These are phyloP conservation scores for Russula brevipes DNA, from an alignment of 768 basidiomycete species.

Conservation along the genomic window DNA sequence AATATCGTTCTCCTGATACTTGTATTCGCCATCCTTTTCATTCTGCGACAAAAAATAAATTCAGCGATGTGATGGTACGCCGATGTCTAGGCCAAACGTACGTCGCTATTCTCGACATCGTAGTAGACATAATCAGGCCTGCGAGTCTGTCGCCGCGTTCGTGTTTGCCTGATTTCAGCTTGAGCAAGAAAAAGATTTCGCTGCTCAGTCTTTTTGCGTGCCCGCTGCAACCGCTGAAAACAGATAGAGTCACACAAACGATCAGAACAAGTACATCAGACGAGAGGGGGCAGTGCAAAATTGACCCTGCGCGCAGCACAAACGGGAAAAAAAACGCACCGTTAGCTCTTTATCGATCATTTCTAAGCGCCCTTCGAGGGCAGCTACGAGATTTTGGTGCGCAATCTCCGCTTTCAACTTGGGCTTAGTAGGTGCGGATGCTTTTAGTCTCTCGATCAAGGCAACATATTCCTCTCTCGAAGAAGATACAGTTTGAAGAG, in stretches of 20 bases:
- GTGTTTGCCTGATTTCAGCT: slow-evolving; percentile 72
- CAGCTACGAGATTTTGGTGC: slow-evolving; percentile 57
- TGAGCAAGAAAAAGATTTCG: slow-evolving; percentile 60
- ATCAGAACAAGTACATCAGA: background rate
- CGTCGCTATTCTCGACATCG: slow-evolving; percentile 61
- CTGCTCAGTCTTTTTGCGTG: slow-evolving; percentile 65
- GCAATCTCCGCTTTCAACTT: slow-evolving; percentile 51
- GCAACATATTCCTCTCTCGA: slow-evolving; percentile 69
- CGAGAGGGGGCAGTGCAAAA: slow-evolving; percentile 9
- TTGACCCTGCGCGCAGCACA: background rate
- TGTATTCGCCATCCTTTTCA: slow-evolving; percentile 58
- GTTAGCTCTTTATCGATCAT: slow-evolving; percentile 62
- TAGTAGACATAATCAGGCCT: slow-evolving; percentile 80
- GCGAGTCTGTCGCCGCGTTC: slow-evolving; percentile 66
- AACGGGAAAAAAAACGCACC: slow-evolving; percentile 47
- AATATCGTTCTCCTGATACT: slow-evolving; percentile 49
- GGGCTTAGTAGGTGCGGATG: slow-evolving; percentile 41
- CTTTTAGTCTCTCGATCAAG: slow-evolving; percentile 57
- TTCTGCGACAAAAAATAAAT: slow-evolving; percentile 40
- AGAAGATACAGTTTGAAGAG: slow-evolving; percentile 65
- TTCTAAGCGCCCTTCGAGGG: slow-evolving; percentile 60
- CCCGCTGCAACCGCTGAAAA: slow-evolving; percentile 63
- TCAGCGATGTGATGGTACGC: slow-evolving; percentile 28
- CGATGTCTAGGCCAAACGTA: slow-evolving; percentile 33
- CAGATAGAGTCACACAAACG: slow-evolving; percentile 20